Base-by-base conservation (phyloP, 2,329 filamentous ascomycete species). In the Paraphaeosphaeria sporulosa region DNA sequence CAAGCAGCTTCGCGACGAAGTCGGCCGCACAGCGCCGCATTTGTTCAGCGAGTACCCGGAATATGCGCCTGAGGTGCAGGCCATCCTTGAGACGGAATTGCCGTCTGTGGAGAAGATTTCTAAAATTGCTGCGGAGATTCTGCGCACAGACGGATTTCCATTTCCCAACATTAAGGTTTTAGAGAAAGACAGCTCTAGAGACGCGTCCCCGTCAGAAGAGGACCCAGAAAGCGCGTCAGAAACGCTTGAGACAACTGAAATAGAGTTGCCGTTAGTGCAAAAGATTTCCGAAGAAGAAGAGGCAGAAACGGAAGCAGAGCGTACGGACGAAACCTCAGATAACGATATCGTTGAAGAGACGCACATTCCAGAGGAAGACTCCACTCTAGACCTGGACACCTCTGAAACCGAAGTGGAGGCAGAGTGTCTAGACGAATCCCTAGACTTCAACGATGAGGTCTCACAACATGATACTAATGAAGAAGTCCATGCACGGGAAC, bases 1-100 rank as follows among this genome's bases (percentile, higher is more conserved):
- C 23, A 52, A 52, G 36, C 49, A 52, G 49, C 34, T 52, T 27
- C 49, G 19, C 34, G 34, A 52, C 13, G 49, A 52, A 23, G 4
- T 27, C 12, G 49, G 36, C n/a, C n/a, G 40, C 13, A 27, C 36
- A 19, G 10, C 34, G 49, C 34, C 49, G 23, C 19, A 25, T n/a
- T 52, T 52, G 4, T 13, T 52, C 19, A 40, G 17, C 17, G 34
- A 52, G 36, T 52, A 27, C 13, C 49, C 49, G 49, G 49, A 52
- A 42, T 52, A 52, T n/a, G 34, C 49, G 10, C 21, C 49, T 1
- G 21, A 4, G 17, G 34, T 27, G 23, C 34, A 42, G 21, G 49
- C 23, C 2, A 38, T 40, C n/a, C 38, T 40, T 5, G 27, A 49
- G 47, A 34, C 27, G 32, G 47, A 34, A 49, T 19, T 40, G 38